Conservation (phyloP, 352 stramenopile genomes). For the Phytophthora constricta region DNA sequence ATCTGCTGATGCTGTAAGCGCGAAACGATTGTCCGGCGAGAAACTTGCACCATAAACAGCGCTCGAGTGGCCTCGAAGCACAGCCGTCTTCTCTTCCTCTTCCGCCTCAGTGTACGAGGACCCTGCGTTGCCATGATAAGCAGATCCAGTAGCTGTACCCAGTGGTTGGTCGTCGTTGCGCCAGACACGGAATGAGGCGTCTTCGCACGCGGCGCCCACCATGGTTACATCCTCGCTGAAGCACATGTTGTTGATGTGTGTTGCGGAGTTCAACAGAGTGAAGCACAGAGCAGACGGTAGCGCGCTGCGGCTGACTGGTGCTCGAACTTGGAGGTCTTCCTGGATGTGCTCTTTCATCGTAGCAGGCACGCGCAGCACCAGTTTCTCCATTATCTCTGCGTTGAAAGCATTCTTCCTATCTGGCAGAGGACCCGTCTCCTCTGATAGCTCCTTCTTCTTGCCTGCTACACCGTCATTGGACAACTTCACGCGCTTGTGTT, state of each 20-base stretch:
- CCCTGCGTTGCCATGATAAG: slow-evolving; percentile 53
- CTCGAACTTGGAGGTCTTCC: slow-evolving; percentile 66
- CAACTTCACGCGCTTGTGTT: slow-evolving; percentile 64
- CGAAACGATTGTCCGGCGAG: slow-evolving; percentile 87
- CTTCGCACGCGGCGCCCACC: slow-evolving; percentile 74
- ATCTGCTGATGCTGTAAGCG: slow-evolving; percentile 81
- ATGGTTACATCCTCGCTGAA: slow-evolving; percentile 84
- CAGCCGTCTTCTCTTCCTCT: slow-evolving; percentile 72
- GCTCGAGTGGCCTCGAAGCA: slow-evolving; percentile 76
- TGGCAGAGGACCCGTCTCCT: slow-evolving; percentile 65
- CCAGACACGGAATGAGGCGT: slow-evolving; percentile 83
- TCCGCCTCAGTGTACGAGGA: slow-evolving; percentile 53
- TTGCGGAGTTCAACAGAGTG: slow-evolving; percentile 79
- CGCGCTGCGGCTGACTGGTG: slow-evolving; percentile 53
- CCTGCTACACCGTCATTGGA: slow-evolving; percentile 33
- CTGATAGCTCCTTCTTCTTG: slow-evolving; percentile 62
- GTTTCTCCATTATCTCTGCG: slow-evolving; percentile 77
- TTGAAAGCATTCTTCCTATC: slow-evolving; percentile 79
- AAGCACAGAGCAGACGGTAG: slow-evolving; percentile 81
- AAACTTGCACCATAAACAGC: slow-evolving; percentile 89
- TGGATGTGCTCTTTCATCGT: slow-evolving; percentile 74
- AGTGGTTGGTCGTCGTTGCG: slow-evolving; percentile 81
- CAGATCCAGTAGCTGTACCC: slow-evolving; percentile 66
- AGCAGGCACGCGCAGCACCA: slow-evolving; percentile 70
- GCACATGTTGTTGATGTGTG: slow-evolving; percentile 83